Conservation (phyloP, 805 yeast species). For the Candida broadrunensis region DNA sequence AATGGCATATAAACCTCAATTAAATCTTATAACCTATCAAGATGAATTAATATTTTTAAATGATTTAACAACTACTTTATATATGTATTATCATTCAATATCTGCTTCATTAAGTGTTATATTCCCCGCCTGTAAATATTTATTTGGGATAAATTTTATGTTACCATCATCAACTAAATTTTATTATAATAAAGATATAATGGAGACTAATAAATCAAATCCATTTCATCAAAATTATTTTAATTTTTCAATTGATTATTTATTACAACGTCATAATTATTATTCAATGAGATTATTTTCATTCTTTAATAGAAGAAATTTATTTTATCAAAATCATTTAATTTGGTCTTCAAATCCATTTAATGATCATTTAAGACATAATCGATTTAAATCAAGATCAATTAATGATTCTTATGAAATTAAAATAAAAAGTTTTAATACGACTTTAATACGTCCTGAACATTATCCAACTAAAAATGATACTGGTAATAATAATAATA, state of each 20-base stretch:
- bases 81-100: slow-evolving; percentile 18
- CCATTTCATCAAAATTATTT: slow-evolving; percentile 4
- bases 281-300: slow-evolving; percentile 21
- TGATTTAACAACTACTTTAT: slow-evolving; percentile 16
- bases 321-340: slow-evolving; percentile 14
- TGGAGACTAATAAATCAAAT: slow-evolving; percentile 6
- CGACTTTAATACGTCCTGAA: slow-evolving; percentile 20
- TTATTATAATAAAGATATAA: slow-evolving; percentile 7
- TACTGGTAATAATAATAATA: not conserved
- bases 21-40: not conserved
- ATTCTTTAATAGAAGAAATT: slow-evolving; percentile 17
- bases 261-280: slow-evolving; percentile 21
- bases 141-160: slow-evolving; percentile 18
- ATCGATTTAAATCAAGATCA: slow-evolving; percentile 12
- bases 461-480: slow-evolving; percentile 18
- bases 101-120: slow-evolving; percentile 19
- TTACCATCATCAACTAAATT: slow-evolving; percentile 10
- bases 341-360: slow-evolving; percentile 13
- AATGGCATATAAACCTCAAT: slow-evolving; percentile 4
- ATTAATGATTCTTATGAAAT: slow-evolving; percentile 18
- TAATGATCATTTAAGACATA: slow-evolving; percentile 6
- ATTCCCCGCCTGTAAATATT: slow-evolving; percentile 19
- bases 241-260: slow-evolving; percentile 9
- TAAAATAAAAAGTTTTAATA: slow-evolving; percentile 18
- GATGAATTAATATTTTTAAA: slow-evolving; percentile 9